A percentile compares a stretch with the other conserved stretches of the same genome.
These are phyloP conservation scores for Thelonectria olida DNA, from an alignment of 2,329 filamentous ascomycete species.

Conservation along the genomic window DNA sequence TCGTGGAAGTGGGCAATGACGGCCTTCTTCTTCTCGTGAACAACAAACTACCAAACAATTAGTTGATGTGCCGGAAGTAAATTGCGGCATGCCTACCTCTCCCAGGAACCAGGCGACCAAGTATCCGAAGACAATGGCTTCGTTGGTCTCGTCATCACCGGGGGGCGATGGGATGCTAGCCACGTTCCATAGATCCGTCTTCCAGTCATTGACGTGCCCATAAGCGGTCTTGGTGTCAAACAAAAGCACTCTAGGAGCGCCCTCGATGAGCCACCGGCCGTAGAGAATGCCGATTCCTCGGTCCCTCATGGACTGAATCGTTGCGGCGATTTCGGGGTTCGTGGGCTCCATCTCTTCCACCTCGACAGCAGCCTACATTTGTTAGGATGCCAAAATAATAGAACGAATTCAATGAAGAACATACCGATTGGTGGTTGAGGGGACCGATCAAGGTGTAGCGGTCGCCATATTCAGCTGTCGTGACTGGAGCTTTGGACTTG, in stretches of 20 bases:
- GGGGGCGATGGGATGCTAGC: conserved; percentile 94
- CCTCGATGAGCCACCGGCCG: conserved; percentile 97
- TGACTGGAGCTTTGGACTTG: conserved; percentile 98
- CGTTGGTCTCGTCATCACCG: conserved; percentile 93
- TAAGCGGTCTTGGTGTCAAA: conserved; percentile 97
- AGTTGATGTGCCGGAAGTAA: conserved; percentile 5
- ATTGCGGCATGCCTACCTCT: conserved; percentile 70
- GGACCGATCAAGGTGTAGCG: conserved; percentile 95
- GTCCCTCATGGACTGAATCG: conserved; percentile 92
- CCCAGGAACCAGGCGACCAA: conserved; percentile 97
- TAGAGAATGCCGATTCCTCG: conserved; percentile 91
- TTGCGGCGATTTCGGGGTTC: conserved; percentile 79
- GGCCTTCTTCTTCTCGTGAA: conserved; percentile 88
- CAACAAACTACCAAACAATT: conserved; percentile 75
- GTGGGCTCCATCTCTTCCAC: conserved; percentile 92
- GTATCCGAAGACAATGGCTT: conserved; percentile 97
- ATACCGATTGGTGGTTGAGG: conserved; percentile 87
- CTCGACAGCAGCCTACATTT: conserved; percentile 86
- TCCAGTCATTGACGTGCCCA: conserved; percentile 93
- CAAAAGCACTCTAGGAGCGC: conserved; percentile 89
- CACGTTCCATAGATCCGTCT: conserved; percentile 91
- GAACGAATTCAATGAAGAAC: conserved; percentile 41
- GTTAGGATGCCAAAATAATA: conserved; percentile 12
- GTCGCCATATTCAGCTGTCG: conserved; percentile 97
- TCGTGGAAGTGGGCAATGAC: conserved; percentile 99